Evolutionary conservation across 2,329 filamentous ascomycete genomes (phyloP).

Genomic region (Endocalyx cinctus): DNA sequence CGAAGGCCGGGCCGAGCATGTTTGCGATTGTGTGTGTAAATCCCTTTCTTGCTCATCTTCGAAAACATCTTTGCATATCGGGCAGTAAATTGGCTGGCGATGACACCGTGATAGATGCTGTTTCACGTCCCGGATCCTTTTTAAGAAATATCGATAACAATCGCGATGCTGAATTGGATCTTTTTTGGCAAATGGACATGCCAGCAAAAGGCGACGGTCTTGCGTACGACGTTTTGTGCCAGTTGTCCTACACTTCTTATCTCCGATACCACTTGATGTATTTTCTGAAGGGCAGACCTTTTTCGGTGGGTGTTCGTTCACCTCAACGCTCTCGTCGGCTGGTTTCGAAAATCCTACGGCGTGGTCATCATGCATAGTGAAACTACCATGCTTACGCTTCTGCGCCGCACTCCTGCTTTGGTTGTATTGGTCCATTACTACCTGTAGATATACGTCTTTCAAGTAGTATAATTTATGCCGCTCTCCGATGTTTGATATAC

Average conservation of each 20-base stretch:
- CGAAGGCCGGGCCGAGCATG: constrained; percentile 5
- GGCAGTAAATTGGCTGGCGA: constrained; percentile 21
- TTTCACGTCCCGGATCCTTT: constrained; percentile 24
- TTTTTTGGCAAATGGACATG: constrained; percentile 28
- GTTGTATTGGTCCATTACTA: constrained; percentile 13
- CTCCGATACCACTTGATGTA: constrained; percentile 5
- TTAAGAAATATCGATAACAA: constrained; percentile 24
- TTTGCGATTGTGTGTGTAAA: constrained; percentile 11
- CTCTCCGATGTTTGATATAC: constrained; percentile 13
- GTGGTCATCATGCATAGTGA: no score
- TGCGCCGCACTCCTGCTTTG: no score
- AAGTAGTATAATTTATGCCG: constrained; percentile 10
- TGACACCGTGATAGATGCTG: constrained; percentile 24
- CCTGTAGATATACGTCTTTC: constrained; percentile 13
- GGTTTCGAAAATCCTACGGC: no score
- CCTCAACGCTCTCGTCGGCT: constrained; percentile 3
- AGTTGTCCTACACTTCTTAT: constrained; percentile 8
- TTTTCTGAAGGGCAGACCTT: constrained; percentile 8
- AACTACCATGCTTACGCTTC: no score
- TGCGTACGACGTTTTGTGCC: constrained; percentile 11
- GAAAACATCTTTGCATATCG: constrained; percentile 18
- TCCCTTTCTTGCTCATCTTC: constrained; percentile 15
- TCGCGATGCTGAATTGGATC: constrained; percentile 19
- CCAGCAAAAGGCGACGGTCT: constrained; percentile 14
- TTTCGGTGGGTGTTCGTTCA: constrained; percentile 7